Conservation (phyloP, 306 rosid genomes). For the Pterocarpus santalinus region DNA sequence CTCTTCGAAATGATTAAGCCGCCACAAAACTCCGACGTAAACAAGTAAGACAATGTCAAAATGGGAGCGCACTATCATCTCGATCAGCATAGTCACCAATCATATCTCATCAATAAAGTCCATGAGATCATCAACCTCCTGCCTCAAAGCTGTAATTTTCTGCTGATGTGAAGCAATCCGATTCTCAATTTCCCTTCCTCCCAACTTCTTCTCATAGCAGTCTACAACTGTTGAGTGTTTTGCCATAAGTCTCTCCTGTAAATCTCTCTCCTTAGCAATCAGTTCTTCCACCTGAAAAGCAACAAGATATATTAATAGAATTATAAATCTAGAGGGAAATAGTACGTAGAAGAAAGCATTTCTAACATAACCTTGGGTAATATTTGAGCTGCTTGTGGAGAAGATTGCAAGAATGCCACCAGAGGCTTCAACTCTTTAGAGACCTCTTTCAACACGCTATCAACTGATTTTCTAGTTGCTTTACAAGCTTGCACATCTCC, state of each 20-base stretch:
- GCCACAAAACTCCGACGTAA: conserved; percentile 42
- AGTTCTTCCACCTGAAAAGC: conserved; percentile 87
- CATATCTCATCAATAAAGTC: conserved; percentile 79
- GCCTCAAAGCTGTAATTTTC: conserved; percentile 76
- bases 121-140: conserved; percentile 84
- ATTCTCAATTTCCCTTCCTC: conserved; percentile 92
- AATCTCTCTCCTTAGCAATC: conserved; percentile 81
- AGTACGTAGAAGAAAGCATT: conserved; percentile 26
- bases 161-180: conserved; percentile 81
- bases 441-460: conserved; percentile 82
- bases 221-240: conserved; percentile 88
- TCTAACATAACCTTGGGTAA: conserved; percentile 73
- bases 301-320: conserved; percentile 20
- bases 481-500: conserved; percentile 91
- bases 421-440: conserved; percentile 84
- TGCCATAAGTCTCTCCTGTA: conserved; percentile 81
- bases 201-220: conserved; percentile 88
- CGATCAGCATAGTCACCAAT: conserved; percentile 40
- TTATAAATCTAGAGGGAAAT: conserved; percentile 26
- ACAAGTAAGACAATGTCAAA: conserved; percentile 47
- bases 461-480: conserved; percentile 89
- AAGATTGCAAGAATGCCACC: conserved; percentile 75
- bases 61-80: conserved; percentile 33
- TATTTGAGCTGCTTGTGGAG: conserved; percentile 82
- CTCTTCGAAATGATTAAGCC: conserved; percentile 33